Evolutionary conservation across 768 basidiomycete genomes (phyloP), one percentile per base, ranked within the genome.

Genomic region (Trametes coccinea): DNA sequence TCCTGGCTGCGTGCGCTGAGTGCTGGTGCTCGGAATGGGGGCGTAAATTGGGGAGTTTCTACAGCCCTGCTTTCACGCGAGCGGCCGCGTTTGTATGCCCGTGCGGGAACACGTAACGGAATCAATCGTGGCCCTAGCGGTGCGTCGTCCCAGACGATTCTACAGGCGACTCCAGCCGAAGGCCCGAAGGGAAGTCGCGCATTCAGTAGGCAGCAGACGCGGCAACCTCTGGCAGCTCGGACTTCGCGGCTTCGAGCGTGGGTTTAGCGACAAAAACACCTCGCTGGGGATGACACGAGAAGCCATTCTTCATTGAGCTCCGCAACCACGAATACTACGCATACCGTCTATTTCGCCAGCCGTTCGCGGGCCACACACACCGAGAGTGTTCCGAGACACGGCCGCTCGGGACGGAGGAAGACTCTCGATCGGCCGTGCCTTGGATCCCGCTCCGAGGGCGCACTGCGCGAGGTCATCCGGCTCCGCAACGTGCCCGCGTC

Each of bases 401-500:
- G 61, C 56, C 61, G 51, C 33, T 53, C 61, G 61, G 61, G 29
- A 62, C 61, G 56, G 56, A 53, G 31, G 22, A 22, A 1, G 13
- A 27, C 29, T 31, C 27, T 46, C 53, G 60, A 61, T 61, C 60
- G 60, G 53, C 60, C 47, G 60, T 54, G 53, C 53, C 30, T 61
- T 22, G 39, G 17, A 27, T 61, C 39, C 60, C 53, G 60, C 60
- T 55, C 53, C 60, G 60, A 55, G 60, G 60, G 60, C 53, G 60
- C 53, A 29, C 60, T 61, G 60, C 59, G 46, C 50, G 49, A 59
- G 51, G 57, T 31, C 49, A 51, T 49, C 16, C 57, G 60, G 54
- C 53, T 45, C 60, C 60, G 54, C 49, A 43, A n/a, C 29, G n/a
- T 53, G 59, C 31, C 40, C 16, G 60, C 60, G 54, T 61, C 60